Conservation (phyloP, 1,139 yeast genomes). For the Taphrina flavorubra region DNA sequence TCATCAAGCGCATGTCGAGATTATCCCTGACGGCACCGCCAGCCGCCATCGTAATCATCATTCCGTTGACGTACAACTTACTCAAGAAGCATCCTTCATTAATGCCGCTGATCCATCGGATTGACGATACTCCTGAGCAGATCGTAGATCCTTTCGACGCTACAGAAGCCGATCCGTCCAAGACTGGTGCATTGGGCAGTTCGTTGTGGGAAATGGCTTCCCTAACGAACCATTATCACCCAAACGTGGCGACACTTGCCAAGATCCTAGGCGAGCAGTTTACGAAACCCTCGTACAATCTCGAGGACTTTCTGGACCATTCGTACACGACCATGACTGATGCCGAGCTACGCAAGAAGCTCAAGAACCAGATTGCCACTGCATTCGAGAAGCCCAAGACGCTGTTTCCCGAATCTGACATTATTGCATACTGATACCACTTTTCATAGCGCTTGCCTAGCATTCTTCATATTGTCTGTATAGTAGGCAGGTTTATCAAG, state of each 20-base stretch:
- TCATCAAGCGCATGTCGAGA: constrained; percentile 80
- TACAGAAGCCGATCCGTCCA: constrained; percentile 71
- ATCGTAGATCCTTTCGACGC: constrained; percentile 70
- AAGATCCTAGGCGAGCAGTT: constrained; percentile 88
- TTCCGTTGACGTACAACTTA: constrained; percentile 90
- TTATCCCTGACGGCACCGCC: constrained; percentile 83
- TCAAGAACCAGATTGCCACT: constrained; percentile 74
- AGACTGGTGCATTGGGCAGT: constrained; percentile 78
- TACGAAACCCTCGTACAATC: constrained; percentile 79
- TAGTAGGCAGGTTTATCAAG: no score
- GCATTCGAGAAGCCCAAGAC: constrained; percentile 61
- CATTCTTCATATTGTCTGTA: not conserved
- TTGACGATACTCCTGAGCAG: constrained; percentile 51
- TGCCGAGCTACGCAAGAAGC: constrained; percentile 72
- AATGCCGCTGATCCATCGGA: constrained; percentile 81
- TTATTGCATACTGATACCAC: constrained; percentile 6
- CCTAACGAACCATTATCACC: constrained; percentile 86
- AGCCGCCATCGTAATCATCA: constrained; percentile 80
- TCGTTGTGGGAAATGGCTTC: constrained; percentile 92
- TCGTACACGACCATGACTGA: constrained; percentile 74
- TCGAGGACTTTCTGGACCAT: constrained; percentile 96
- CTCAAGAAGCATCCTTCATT: constrained; percentile 91
- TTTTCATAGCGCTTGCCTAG: not conserved
- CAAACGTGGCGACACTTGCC: constrained; percentile 91
- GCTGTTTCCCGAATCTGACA: constrained; percentile 21